These are phyloP conservation scores for Pythium aristosporum DNA, from an alignment of 352 stramenopile genomes.

Conservation along the genomic window DNA sequence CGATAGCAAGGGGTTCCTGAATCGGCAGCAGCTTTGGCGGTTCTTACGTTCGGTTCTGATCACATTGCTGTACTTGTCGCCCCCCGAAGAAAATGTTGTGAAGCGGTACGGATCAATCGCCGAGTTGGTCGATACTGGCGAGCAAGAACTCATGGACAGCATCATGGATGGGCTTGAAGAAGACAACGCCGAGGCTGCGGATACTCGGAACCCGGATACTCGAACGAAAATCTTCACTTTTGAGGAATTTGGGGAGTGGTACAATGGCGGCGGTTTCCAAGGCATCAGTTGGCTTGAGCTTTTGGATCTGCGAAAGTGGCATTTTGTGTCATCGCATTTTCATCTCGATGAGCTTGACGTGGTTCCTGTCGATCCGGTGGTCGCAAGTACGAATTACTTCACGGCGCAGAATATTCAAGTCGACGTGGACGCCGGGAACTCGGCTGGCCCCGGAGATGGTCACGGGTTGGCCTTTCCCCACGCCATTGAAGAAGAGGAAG, in stretches of 20 bases:
- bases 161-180: constrained; percentile 67
- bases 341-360: constrained; percentile 62
- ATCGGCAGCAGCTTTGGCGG: constrained; percentile 78
- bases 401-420: constrained; percentile 85
- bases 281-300: constrained; percentile 85
- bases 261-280: constrained; percentile 78
- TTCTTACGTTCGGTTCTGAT: constrained; percentile 84
- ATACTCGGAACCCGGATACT: constrained; percentile 47
- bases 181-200: constrained; percentile 25
- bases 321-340: constrained; percentile 73
- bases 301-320: constrained; percentile 84
- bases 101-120: constrained; percentile 62
- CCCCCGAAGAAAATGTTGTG: constrained; percentile 53
- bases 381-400: constrained; percentile 83
- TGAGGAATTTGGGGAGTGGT: constrained; percentile 85
- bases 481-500: constrained; percentile 51
- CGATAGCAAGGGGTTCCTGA: constrained; percentile 77
- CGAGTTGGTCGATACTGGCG: constrained; percentile 74
- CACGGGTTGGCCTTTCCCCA: constrained; percentile 41
- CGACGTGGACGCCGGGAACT: constrained; percentile 52
- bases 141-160: constrained; percentile 73
- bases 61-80: constrained; percentile 69
- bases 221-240: constrained; percentile 68
- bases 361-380: constrained; percentile 64
- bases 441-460: constrained; percentile 21